Base-by-base conservation (phyloP, 768 basidiomycete species). In the Mycena latifolia region DNA sequence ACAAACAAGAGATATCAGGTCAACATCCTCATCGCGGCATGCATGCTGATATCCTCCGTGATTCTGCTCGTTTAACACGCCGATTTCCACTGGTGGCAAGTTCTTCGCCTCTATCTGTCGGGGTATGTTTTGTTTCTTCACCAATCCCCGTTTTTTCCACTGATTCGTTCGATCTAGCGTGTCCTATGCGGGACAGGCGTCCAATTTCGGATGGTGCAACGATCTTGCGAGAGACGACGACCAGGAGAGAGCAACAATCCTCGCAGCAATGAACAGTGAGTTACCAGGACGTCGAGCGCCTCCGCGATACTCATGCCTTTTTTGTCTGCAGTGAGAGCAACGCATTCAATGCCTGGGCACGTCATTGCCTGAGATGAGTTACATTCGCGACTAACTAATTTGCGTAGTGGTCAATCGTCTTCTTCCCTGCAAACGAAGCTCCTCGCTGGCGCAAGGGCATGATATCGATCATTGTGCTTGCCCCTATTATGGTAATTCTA, bases 201-300 rank as follows among this genome's bases (percentile, higher is more conserved):
- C 86, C 20, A 93, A 91, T 27, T 92, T 93, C 71, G 88, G 88
- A 17, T 92, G 92, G 92, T 90, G 91, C n/a, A 93, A 93, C 74
- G 89, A 91, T 72, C 85, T 91, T 55, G 89, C 89, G 62, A 84
- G 87, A 28, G 88, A 91, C 69, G 89, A 93, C 75, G 82, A 89
- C 71, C 87, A 89, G 73, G 89, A 91, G 71, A 85, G 91, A 47
- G 86, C 82, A 6, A 79, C 93, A 43, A 89, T 92, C 4, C 81
- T 93, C 18, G 91, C 89, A 27, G 89, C 87, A 8, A 93, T 94
- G 92, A 93, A 69, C 46, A 93, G 88, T 88, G 69, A 33, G 80
- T n/a, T n/a, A 14, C 14, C 22, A 5, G n/a, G 7, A 24, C 18
- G 22, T 24, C 14, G 6, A 45, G 22, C 22, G 35, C 17, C 8